Percentiles rank a stretch among this genome's conserved stretches.
Evolutionary conservation across 2,329 filamentous ascomycete species (phyloP).

Genomic region (Ophiostoma quercus): DNA sequence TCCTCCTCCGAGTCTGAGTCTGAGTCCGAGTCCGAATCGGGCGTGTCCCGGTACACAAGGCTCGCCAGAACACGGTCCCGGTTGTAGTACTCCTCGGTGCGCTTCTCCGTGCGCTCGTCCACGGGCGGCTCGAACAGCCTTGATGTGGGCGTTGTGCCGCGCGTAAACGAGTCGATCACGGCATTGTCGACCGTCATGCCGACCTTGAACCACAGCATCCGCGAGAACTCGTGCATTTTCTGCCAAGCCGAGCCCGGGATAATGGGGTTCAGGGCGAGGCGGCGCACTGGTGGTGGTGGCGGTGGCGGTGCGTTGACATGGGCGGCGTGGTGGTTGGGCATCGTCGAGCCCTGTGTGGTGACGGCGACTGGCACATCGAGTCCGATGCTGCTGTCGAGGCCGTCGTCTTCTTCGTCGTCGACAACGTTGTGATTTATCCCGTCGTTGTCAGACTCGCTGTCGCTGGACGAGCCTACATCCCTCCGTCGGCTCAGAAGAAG

Average conservation of each 20-base stretch:
- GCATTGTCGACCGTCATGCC: constrained; percentile 17
- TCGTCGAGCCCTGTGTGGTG: not conserved
- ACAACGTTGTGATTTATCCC: not conserved
- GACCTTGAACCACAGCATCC: constrained; percentile 21
- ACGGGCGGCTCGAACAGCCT: not conserved
- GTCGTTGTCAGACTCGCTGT: not conserved
- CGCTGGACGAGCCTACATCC: not conserved
- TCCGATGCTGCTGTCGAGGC: not conserved
- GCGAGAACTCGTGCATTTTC: not conserved
- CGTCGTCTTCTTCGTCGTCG: not conserved
- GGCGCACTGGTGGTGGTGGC: constrained; percentile 12
- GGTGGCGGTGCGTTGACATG: not conserved
- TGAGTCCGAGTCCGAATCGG: not conserved
- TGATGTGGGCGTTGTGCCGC: not conserved
- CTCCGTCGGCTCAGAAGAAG: not conserved
- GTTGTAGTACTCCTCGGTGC: not conserved
- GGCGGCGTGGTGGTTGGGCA: constrained; percentile 1
- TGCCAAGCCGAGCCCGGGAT: not conserved
- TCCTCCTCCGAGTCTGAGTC: not conserved
- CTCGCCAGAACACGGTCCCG: not conserved
- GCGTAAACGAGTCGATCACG: not conserved
- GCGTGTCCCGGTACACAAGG: not conserved
- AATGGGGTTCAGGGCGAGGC: constrained; percentile 12
- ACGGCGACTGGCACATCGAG: not conserved
- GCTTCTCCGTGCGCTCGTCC: not conserved